Percentiles rank a stretch among this genome's conserved stretches.
Evolutionary conservation across 257 asterid species (phyloP).

Genomic region (Prunella vulgaris): DNA sequence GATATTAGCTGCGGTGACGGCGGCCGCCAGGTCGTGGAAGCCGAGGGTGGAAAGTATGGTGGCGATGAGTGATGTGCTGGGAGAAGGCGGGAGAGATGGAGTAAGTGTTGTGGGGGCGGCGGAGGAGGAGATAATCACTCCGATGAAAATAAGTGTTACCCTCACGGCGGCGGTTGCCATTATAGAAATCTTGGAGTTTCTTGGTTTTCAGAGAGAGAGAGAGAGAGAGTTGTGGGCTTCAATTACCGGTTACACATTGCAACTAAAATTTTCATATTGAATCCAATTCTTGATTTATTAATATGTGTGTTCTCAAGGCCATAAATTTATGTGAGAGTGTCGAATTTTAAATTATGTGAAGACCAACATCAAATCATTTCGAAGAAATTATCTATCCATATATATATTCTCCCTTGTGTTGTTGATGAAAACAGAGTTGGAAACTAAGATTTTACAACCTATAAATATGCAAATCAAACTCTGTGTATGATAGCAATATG

Average conservation of each 20-base stretch:
- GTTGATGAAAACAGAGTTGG: too few relatives aligned
- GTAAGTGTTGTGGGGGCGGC: conserved; percentile 2
- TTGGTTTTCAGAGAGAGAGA: background rate
- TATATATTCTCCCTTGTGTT: too few relatives aligned
- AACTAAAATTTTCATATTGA: background rate
- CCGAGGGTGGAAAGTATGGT: conserved; percentile 54
- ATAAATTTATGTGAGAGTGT: too few relatives aligned
- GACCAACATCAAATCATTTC: too few relatives aligned
- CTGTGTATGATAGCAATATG: too few relatives aligned
- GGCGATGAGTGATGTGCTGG: conserved; percentile 28
- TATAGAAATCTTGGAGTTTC: conserved; percentile 3
- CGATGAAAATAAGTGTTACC: conserved; percentile 10
- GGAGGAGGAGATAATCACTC: conserved; percentile 6
- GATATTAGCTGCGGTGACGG: conserved; percentile 34
- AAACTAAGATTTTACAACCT: too few relatives aligned
- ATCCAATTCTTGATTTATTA: background rate
- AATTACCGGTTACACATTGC: conserved; percentile 15
- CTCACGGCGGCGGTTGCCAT: conserved; percentile 28
- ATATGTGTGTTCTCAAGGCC: too few relatives aligned
- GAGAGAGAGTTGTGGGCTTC: background rate
- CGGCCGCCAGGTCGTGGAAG: conserved; percentile 46
- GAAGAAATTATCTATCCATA: too few relatives aligned
- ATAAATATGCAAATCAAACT: too few relatives aligned
- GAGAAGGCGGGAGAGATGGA: conserved; percentile 20
- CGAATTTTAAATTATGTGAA: too few relatives aligned